Conservation (phyloP, 306 rosid species). For the Cercis canadensis region DNA sequence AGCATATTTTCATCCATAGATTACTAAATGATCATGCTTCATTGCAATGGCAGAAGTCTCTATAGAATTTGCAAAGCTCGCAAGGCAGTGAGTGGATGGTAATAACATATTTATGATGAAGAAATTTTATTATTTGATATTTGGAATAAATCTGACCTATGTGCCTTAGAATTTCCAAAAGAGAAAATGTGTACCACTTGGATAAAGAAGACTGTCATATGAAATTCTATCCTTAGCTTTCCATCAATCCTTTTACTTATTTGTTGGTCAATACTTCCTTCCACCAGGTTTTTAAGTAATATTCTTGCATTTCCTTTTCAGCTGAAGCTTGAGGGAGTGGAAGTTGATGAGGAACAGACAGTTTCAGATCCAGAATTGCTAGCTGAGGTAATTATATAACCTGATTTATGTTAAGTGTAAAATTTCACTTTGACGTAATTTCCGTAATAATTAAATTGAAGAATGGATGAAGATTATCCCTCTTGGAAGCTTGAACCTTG, state of each 20-base stretch:
- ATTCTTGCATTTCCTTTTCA: constrained; percentile 37
- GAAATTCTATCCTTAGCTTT: constrained; percentile 4
- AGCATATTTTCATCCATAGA: constrained; percentile 33
- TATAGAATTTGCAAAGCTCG: constrained; percentile 16
- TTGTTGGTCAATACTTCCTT: constrained; percentile 23
- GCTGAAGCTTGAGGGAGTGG: constrained; percentile 81
- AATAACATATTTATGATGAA: constrained; percentile 4
- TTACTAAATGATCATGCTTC: constrained; percentile 31
- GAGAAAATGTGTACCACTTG: background rate
- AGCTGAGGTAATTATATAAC: constrained; percentile 65
- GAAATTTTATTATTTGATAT: constrained; percentile 15
- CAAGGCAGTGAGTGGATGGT: constrained; percentile 26
- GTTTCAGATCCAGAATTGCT: constrained; percentile 73
- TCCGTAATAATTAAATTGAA: background rate
- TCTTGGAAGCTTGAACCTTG: constrained; percentile 26
- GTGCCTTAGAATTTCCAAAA: background rate
- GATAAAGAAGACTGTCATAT: background rate
- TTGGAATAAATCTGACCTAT: background rate
- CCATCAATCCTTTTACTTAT: background rate
- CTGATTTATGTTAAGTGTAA: constrained; percentile 11
- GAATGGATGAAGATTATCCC: constrained; percentile 9
- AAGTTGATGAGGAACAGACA: constrained; percentile 87
- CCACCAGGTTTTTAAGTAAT: constrained; percentile 20
- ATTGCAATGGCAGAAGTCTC: background rate
- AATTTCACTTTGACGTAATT: constrained; percentile 8